A percentile compares a stretch with the other conserved stretches of the same genome.
These are phyloP conservation scores for Boletus tomentosulus DNA, from an alignment of 768 basidiomycete genomes.

Conservation along the genomic window DNA sequence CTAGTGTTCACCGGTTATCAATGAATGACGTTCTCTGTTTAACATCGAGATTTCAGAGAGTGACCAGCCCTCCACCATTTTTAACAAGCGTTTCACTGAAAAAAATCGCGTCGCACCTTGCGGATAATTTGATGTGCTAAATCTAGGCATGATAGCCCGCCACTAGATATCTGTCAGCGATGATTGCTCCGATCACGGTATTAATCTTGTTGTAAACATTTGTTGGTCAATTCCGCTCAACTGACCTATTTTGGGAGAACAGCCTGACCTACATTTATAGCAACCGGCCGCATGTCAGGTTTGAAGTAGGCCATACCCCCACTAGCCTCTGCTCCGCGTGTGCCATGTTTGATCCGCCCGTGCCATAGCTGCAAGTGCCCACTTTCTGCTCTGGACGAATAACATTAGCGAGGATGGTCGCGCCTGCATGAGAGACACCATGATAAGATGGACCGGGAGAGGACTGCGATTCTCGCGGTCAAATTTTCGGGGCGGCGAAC, in stretches of 20 bases:
- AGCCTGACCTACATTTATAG: neutral
- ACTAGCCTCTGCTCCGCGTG: neutral
- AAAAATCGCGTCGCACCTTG: neutral
- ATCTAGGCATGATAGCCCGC: neutral
- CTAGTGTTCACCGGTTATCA: too few relatives aligned
- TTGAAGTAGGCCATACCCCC: neutral
- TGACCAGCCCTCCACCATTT: too few relatives aligned
- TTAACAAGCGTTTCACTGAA: neutral
- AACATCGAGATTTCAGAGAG: too few relatives aligned
- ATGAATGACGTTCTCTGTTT: too few relatives aligned
- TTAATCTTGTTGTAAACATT: neutral
- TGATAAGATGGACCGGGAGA: too few relatives aligned
- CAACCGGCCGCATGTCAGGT: neutral
- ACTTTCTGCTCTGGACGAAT: neutral
- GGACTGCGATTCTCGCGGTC: too few relatives aligned
- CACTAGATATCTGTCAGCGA: neutral
- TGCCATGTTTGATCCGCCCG: neutral
- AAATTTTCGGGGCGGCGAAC: too few relatives aligned
- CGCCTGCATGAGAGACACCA: neutral
- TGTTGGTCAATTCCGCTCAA: neutral
- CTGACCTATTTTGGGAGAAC: neutral
- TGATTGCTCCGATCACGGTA: neutral
- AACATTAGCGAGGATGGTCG: neutral
- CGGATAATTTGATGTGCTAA: neutral
- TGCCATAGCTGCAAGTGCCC: neutral